Base-by-base conservation (phyloP, 192 early-diverging fungal genomes). In the Coemansia sp. region DNA sequence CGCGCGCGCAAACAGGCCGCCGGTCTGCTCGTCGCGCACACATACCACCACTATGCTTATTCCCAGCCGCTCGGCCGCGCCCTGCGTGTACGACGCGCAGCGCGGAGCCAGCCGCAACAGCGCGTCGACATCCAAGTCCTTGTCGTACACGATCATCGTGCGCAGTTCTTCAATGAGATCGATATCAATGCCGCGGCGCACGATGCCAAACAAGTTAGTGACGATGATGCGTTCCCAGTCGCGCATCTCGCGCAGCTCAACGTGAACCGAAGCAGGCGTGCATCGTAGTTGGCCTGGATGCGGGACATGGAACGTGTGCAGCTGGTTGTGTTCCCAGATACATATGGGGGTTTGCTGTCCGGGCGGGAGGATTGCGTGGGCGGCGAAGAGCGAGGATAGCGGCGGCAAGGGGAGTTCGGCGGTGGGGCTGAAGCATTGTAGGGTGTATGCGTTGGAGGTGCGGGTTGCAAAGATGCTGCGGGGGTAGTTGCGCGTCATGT, bases 401-500 rank as follows among this genome's bases (percentile, higher is more conserved):
- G 19, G 19, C 19, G 36, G 36, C n/a, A 4, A 17, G 7, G 36
- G 36, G 15, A 4, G n/a, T 14, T 34, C 11, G 5, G 11, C 5
- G 5, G 31, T 34, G 7, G 31, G 31, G 11, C 11, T 14, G 36
- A 39, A 39, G 19, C 19, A 39, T 17, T 39, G 36, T 15, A 36
- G 4, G 36, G 4, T 39, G 36, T 4, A 39, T 34, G 31, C 5
- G 11, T 34, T 34, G 31, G 31, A 8, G 31, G 31, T 34, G n/a
- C n/a, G n/a, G n/a, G n/a, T n/a, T n/a, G n/a, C n/a, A n/a, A 67
- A 67, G 2, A 67, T 20, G 34, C 46, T 60, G 30, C 35, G 48
- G 23, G 45, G 39, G 27, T 51, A 50, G 38, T 40, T 49, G 7
- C 48, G 44, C 22, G 55, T 23, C 4, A 55, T 31, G 2, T 34